Percentiles rank a stretch among this genome's conserved stretches.
Conservation (phyloP, 306 rosid species). For the Ziziphus jujuba region DNA sequence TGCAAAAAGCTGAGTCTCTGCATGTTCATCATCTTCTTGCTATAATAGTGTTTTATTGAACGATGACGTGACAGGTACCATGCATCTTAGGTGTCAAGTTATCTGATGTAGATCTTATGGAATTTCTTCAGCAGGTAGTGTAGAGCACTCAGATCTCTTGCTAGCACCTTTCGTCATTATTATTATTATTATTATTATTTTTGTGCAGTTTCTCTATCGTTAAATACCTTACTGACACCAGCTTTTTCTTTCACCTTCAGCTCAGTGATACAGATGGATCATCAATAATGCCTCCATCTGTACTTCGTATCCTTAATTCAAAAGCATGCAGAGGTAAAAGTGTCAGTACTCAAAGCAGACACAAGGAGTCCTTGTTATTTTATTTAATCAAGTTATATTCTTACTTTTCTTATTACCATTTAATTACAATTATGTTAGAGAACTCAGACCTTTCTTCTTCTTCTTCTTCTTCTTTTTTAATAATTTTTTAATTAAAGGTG, state of each 20-base stretch:
- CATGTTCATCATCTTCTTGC: constrained; percentile 18
- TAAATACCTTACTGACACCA: constrained; percentile 5
- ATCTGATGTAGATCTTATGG: constrained; percentile 78
- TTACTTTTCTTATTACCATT: background rate
- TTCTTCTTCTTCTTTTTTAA: background rate
- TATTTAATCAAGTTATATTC: background rate
- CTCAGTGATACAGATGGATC: constrained; percentile 95
- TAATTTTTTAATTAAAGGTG: constrained; percentile 52
- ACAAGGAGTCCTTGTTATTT: background rate
- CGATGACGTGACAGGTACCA: constrained; percentile 63
- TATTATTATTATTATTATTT: background rate
- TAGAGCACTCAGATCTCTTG: constrained; percentile 2
- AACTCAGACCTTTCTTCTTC: constrained; percentile 37
- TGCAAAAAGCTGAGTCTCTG: background rate
- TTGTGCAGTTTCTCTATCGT: constrained; percentile 13
- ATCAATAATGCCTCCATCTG: constrained; percentile 82
- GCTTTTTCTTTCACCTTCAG: constrained; percentile 37
- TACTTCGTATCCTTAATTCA: constrained; percentile 73
- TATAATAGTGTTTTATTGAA: constrained; percentile 9
- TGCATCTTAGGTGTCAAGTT: constrained; percentile 84
- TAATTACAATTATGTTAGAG: constrained; percentile 93
- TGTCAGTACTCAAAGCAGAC: background rate
- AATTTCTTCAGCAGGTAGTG: constrained; percentile 94
- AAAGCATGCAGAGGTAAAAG: constrained; percentile 92
- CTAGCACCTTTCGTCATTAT: constrained; percentile 2